Base-by-base conservation (phyloP, 768 basidiomycete genomes). In the Coprinellus micaceus region DNA sequence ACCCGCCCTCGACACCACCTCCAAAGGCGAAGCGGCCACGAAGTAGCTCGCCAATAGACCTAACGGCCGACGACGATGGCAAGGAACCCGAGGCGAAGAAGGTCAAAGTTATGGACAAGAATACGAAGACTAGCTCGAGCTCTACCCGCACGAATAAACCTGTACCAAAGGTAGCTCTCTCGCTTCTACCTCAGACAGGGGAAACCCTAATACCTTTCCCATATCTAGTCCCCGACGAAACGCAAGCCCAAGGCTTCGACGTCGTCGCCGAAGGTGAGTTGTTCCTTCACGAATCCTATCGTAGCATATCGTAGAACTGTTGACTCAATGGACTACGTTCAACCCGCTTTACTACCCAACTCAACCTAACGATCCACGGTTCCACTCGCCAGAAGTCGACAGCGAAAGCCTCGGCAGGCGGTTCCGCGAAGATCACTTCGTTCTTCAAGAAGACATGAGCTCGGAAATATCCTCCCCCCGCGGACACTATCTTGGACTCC, bases 371-470 rank as follows among this genome's bases (percentile, higher is more conserved):
- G n/a, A n/a, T n/a, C n/a, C n/a, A n/a, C n/a, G n/a, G n/a, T n/a
- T n/a, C n/a, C n/a, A n/a, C 33, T 13, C 6, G 13, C 33, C 33
- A 33, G 33, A 33, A 33, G 13, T 33, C 33, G 33, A 33, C 33
- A 30, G 40, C 33, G 24, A 25, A 26, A n/a, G 36, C 49, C 2
- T 30, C 12, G 19, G 50, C 28, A 12, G 30, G 12, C 17, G 50
- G 49, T 12, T 52, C 56, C 10, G 56, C 56, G 25, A 57, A 57
- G 44, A 57, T 57, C 43, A 57, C 56, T 46, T 45, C 49, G 17
- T 57, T 57, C 48, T 57, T 57, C 51, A 39, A 37, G 30, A 51
- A 51, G 30, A 33, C 33, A 33, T 33, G 33, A 33, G 13, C 13
- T 33, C 33, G 33, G 33, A 33, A 6, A 33, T 13, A 33, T 13